Conservation (phyloP, 306 rosid genomes). For the Cicer pinnatifidum region DNA sequence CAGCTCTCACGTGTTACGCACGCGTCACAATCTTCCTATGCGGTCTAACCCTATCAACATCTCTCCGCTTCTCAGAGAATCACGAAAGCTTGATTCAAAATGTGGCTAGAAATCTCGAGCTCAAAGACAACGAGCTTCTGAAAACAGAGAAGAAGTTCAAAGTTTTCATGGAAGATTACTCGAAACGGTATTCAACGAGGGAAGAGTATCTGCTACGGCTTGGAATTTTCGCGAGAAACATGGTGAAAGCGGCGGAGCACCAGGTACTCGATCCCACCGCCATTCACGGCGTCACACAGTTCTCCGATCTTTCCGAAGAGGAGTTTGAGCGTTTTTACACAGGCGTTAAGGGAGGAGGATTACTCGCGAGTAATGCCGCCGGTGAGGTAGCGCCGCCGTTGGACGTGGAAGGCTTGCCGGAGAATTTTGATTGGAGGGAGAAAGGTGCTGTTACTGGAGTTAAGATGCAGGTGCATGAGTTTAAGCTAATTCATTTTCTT, state of each 20-base stretch:
- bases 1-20: slow-evolving; percentile 45
- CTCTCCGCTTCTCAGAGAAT: neutral
- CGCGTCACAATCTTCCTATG: slow-evolving; percentile 50
- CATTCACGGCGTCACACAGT: slow-evolving; percentile 80
- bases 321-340: slow-evolving; percentile 71
- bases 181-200: slow-evolving; percentile 60
- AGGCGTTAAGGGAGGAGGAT: slow-evolving; percentile 57
- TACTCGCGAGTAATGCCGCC: neutral
- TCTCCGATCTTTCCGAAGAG: slow-evolving; percentile 69
- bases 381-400: slow-evolving; percentile 40
- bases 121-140: slow-evolving; percentile 42
- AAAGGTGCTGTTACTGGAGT: slow-evolving; percentile 90
- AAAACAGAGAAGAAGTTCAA: slow-evolving; percentile 66
- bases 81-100: slow-evolving; percentile 45
- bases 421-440: slow-evolving; percentile 87
- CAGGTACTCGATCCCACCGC: slow-evolving; percentile 87
- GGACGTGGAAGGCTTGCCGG: slow-evolving; percentile 67
- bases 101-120: slow-evolving; percentile 45
- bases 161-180: slow-evolving; percentile 66
- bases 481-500: neutral
- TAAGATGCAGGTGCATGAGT: slow-evolving; percentile 69
- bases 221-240: slow-evolving; percentile 63
- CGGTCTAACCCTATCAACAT: neutral
- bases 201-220: slow-evolving; percentile 81
- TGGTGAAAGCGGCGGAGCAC: slow-evolving; percentile 74